Conservation (phyloP, 2,329 filamentous ascomycete genomes). For the Basipetospora sp. region DNA sequence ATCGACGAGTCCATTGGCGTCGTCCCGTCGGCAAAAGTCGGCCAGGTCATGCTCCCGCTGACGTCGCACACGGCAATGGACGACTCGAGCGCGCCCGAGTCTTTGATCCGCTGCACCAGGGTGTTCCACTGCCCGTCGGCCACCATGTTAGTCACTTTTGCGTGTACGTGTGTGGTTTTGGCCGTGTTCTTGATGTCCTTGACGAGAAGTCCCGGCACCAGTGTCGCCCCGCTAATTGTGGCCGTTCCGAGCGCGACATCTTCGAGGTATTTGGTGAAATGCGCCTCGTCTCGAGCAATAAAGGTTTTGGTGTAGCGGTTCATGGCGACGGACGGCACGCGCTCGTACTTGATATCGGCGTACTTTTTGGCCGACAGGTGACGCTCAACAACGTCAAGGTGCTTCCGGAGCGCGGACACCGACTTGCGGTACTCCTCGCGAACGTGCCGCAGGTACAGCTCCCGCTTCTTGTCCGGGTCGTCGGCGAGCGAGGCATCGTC, state of each 20-base stretch:
- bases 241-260: slow-evolving; percentile 32
- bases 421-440: slow-evolving; percentile 39
- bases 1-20: slow-evolving; percentile 37
- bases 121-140: slow-evolving; percentile 40
- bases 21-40: slow-evolving; percentile 29
- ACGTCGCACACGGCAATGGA: slow-evolving; percentile 45
- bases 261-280: slow-evolving; percentile 34
- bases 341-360: slow-evolving; percentile 39
- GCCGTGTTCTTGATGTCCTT: slow-evolving; percentile 16
- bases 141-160: slow-evolving; percentile 22
- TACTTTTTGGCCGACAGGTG: slow-evolving; percentile 31
- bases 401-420: slow-evolving; percentile 35
- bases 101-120: slow-evolving; percentile 41
- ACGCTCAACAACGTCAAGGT: slow-evolving; percentile 38
- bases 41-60: slow-evolving; percentile 34
- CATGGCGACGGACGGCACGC: slow-evolving; percentile 43
- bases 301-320: slow-evolving; percentile 35
- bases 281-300: slow-evolving; percentile 31
- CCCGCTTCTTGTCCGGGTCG: slow-evolving; percentile 19
- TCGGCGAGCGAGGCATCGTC: slow-evolving; percentile 14
- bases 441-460: slow-evolving; percentile 37
- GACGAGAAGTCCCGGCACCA: slow-evolving; percentile 38
- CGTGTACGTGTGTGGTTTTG: slow-evolving; percentile 7
- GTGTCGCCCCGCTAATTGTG: slow-evolving; percentile 39
- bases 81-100: slow-evolving; percentile 36